Base-by-base conservation (phyloP, 176 grass and related monocot species). In the Elaeis guineensis region DNA sequence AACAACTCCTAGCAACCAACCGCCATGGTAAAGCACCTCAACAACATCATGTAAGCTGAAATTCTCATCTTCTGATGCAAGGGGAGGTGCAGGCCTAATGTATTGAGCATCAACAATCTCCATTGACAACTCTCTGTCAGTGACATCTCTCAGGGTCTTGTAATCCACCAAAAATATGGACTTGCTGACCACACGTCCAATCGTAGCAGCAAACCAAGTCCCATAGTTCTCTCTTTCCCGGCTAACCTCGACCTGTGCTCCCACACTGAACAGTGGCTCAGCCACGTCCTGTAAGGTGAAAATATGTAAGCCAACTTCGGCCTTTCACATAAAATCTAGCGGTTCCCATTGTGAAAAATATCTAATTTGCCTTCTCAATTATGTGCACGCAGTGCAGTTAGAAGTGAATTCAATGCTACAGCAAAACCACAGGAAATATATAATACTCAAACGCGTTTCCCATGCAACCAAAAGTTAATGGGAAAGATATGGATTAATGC, bases 81-180 rank as follows among this genome's bases (percentile, higher is more conserved):
- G 70, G 69, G 75, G 63, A 1, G 64, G 71, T 5, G 72, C 64
- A 0, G 79, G 67, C 30, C 87, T 68, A 25, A 90, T 79, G 52
- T 79, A 90, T 1, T 55, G 19, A 59, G 62, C 81, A 55, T 90
- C 68, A 61, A 90, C 72, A 66, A 82, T 82, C 65, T 90, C 87
- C 8, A 20, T 62, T 3, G 66, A 21, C 7, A 54, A 21, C 3
- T 66, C 67, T 8, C 2, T 22, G 0, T 53, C 60, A 12, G 29
- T 76, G 0, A 55, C 67, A 12, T 39, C 75, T 54, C 65, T 66
- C 55, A 67, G 64, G 62, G 79, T 73, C 26, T 69, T 28, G 64
- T 86, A 90, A 59, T 79, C 75, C 3, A 90, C 79, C 6, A 79
- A 6, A 55, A 76, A 79, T 53, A 72, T 79, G 17, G 59, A 35